A percentile compares a stretch with the other conserved stretches of the same genome.
These are phyloP conservation scores for Trichoderma lentiforme DNA, from an alignment of 2,329 filamentous ascomycete species.

Conservation along the genomic window DNA sequence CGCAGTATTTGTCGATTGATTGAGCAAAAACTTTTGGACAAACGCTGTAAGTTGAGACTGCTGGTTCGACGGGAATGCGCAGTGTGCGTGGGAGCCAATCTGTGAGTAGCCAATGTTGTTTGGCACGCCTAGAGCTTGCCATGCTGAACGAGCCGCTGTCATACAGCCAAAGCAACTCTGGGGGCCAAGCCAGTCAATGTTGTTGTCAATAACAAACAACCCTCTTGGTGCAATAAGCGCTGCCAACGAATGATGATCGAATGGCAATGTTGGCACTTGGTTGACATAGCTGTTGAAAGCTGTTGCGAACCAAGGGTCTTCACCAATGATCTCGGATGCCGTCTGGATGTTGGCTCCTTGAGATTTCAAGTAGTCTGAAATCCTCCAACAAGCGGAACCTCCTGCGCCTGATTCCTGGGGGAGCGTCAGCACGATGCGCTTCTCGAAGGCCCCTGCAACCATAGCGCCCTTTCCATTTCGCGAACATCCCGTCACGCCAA, in stretches of 20 bases:
- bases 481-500: conserved; percentile 6
- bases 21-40: conserved; percentile 1
- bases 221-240: not conserved
- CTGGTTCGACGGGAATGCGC: conserved; percentile 1
- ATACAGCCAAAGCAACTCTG: conserved; percentile 10
- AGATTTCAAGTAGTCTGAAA: not conserved
- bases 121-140: conserved; percentile 1
- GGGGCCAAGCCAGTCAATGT: conserved; percentile 7
- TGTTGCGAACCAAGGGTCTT: conserved; percentile 3
- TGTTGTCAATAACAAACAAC: not conserved
- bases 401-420: conserved; percentile 10
- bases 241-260: not conserved
- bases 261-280: not conserved
- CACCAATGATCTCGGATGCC: conserved; percentile 4
- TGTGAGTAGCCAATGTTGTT: conserved; percentile 2
- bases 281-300: conserved; percentile 7
- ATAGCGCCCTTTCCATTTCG: conserved; percentile 5
- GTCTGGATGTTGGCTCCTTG: conserved; percentile 11
- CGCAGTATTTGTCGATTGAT: not conserved
- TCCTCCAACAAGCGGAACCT: not conserved
- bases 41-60: conserved; percentile 5
- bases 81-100: conserved; percentile 10
- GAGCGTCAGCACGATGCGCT: not conserved
- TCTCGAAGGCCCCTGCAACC: conserved; percentile 1
- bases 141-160: conserved; percentile 3